Evolutionary conservation across 345 rosid species (phyloP), one percentile per base, ranked within the genome.

Genomic region (Turnera subulata): DNA sequence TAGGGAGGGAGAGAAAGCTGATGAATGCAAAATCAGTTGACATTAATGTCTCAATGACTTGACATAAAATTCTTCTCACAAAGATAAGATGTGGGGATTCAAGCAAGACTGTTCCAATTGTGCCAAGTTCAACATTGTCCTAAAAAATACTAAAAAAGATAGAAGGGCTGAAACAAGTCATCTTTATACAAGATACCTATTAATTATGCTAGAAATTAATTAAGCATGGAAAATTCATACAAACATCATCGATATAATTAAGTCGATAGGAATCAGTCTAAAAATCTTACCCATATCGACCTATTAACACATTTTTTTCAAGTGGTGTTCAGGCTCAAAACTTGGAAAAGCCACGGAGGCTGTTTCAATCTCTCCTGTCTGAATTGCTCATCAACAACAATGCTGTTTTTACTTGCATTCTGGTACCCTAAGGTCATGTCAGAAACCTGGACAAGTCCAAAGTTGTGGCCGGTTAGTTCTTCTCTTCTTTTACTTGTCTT

Each of bases 281-380:
- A 73, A 70, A 74, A 58, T 65, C 67, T 55, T 19, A 47, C 63
- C 64, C 23, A n/a, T 67, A 66, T 75, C 70, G 58, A 64, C 62
- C 46, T 50, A 40, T 50, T 48, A 65, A 22, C 55, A 58, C 59
- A 53, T 26, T 19, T 13, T 22, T 45, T 46, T 74, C 74, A 84
- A 65, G 84, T 72, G 70, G 83, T 80, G 66, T 86, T 83, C 46
- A 89, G 75, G 63, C 88, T 89, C 76, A 92, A 61, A 67, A 80
- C 89, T 74, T 89, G 95, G 59, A 71, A 69, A 69, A 89, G 70
- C 98, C 98, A 92, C 63, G 91, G 76, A 71, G 93, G 78, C 56
- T 84, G 88, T 33, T 76, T 80, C 62, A 77, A 29, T 50, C 80
- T 78, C 58, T 81, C 79, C 68, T 78, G 79, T 63, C 78, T 72